Percentiles rank a stretch among this genome's conserved stretches.
phyloP scores from a whole-genome alignment of 805 yeast species.

The Nakazawaea pomicola region DNA sequence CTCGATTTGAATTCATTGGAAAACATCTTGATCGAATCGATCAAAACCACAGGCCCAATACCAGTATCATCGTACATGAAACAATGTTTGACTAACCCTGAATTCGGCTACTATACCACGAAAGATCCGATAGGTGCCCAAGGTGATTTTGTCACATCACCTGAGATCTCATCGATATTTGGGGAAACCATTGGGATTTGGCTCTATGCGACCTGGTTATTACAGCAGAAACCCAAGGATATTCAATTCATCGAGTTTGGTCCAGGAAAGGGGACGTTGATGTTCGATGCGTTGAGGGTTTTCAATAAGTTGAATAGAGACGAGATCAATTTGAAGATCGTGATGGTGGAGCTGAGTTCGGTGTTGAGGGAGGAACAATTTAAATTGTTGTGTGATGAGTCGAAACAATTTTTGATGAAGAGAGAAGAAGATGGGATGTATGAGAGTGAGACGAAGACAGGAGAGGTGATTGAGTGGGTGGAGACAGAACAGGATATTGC shows the following conservation, averaged over 20 bases:
- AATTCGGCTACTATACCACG: constrained; percentile 74
- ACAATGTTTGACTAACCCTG: constrained; percentile 75
- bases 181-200: constrained; percentile 83
- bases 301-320: constrained; percentile 33
- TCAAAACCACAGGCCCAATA: constrained; percentile 71
- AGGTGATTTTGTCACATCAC: constrained; percentile 83
- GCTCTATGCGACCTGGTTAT: constrained; percentile 52
- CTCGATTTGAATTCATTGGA: constrained; percentile 13
- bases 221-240: constrained; percentile 45
- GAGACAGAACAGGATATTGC: constrained; percentile 49
- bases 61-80: constrained; percentile 71
- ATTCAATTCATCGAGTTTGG: constrained; percentile 71
- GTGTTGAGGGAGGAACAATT: constrained; percentile 56
- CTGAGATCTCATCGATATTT: constrained; percentile 82
- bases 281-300: constrained; percentile 54
- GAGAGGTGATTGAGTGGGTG: constrained; percentile 51
- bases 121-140: constrained; percentile 46
- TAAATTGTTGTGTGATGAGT: constrained; percentile 37
- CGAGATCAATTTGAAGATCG: constrained; percentile 28
- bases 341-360: constrained; percentile 69
- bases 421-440: constrained; percentile 29
- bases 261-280: constrained; percentile 79
- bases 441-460: constrained; percentile 42
- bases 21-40: constrained; percentile 38
- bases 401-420: constrained; percentile 12